Evolutionary conservation across 441 rosid species (phyloP), one percentile per base, ranked within the genome.

Genomic region (Erysimum cheiri): DNA sequence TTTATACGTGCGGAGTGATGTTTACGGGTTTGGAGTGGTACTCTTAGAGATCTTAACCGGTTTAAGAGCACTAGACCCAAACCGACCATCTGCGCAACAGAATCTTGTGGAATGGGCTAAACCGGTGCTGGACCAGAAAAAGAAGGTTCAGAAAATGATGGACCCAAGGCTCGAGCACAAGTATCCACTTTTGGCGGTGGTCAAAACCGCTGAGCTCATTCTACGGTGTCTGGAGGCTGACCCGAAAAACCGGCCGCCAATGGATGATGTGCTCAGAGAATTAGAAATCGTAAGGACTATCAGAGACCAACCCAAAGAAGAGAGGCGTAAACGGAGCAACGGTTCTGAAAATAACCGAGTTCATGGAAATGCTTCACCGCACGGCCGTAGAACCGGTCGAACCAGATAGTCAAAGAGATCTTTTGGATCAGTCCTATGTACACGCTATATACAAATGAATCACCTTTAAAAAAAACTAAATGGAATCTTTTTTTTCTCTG

Each of bases 21-120:
- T 94, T 3, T 91, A 88, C 40, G 98, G 98, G 0, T 94, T 94
- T 17, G 98, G 97, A 0, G 97, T 94, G 1, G 95, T 94, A 55
- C 64, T 94, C 8, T 79, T 94, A 10, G 97, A 94, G 73, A 37
- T 94, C 62, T 31, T 94, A 67, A 90, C 97, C 19, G 98, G 98
- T 5, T 65, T 76, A 26, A 80, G 70, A 69, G 88, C 96, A 1
- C 40, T 87, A 12, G 98, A 94, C 77, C 19, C 74, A 4, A 82
- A 69, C 67, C 73, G 96, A 61, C 96, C 96, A 12, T 40, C 67
- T 0, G 47, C 60, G 0, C 57, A 83, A 71, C 80, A 81, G 41
- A 86, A 73, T 40, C 80, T 94, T 33, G 81, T 91, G 40, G 89
- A 91, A 3, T 94, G 89, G 87, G 77, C 87, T 8, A 85, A 22